These are phyloP conservation scores for Escallonia rubra DNA, from an alignment of 129 eudicot species.

Conservation along the genomic window DNA sequence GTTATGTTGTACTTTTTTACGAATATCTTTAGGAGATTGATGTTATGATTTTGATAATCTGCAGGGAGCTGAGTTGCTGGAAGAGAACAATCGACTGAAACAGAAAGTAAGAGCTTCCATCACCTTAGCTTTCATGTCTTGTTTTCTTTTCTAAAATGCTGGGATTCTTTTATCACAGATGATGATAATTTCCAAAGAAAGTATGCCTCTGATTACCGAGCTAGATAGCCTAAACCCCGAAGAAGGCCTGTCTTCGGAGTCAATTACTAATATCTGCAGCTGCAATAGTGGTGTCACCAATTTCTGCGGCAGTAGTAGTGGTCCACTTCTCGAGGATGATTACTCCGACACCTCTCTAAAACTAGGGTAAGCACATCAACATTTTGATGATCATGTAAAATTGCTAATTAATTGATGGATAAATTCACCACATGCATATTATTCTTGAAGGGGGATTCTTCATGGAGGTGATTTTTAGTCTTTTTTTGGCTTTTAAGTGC, in stretches of 20 bases:
- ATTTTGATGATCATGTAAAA: not conserved
- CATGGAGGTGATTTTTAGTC: no score
- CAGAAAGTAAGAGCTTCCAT: constrained; percentile 26
- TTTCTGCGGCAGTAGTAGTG: constrained; percentile 36
- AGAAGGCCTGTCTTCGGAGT: constrained; percentile 48
- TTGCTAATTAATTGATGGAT: no score
- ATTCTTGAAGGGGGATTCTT: no score
- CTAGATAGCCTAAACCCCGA: constrained; percentile 27
- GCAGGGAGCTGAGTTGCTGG: constrained; percentile 43
- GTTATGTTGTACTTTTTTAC: no score
- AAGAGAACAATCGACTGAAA: constrained; percentile 50
- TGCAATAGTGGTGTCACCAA: constrained; percentile 16
- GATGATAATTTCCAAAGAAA: constrained; percentile 27
- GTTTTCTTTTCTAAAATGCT: not conserved
- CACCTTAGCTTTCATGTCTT: not conserved
- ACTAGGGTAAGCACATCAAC: constrained; percentile 39
- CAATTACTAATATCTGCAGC: not conserved
- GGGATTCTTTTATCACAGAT: constrained; percentile 10
- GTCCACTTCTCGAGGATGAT: constrained; percentile 56
- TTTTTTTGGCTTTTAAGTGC: no score
- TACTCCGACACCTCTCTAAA: constrained; percentile 52
- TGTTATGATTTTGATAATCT: not conserved
- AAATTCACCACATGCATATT: no score
- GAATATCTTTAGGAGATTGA: no score
- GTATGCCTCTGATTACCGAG: constrained; percentile 23